Conservation (phyloP, 2,329 filamentous ascomycete genomes). For the Neonectria sp. region DNA sequence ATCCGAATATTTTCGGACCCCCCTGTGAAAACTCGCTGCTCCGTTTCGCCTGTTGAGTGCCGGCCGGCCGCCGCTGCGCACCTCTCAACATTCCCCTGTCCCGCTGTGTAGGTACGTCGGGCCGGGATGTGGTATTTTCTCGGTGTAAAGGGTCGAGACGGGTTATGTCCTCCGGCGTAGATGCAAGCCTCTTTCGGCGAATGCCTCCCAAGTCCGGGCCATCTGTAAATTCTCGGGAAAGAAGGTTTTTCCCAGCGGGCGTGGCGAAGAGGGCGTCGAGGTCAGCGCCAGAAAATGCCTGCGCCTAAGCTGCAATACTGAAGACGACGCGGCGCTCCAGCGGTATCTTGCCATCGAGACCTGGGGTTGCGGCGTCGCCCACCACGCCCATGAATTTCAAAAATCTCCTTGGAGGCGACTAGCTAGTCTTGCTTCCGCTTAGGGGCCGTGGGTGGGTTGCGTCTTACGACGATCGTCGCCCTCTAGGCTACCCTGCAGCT, state of each 20-base stretch:
- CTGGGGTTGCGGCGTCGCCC: background rate
- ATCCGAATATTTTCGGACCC: conserved; percentile 40
- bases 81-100: conserved; percentile 7
- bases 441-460: background rate
- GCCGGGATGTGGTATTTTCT: background rate
- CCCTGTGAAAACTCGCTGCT: background rate
- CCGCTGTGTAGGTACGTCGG: background rate
- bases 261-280: background rate
- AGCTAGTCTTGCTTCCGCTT: background rate
- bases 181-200: conserved; percentile 2
- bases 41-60: conserved; percentile 1
- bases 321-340: background rate
- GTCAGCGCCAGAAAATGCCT: conserved; percentile 1
- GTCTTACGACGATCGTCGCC: background rate
- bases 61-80: background rate
- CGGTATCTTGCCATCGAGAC: background rate
- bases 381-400: conserved; percentile 6
- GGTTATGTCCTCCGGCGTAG: conserved; percentile 3
- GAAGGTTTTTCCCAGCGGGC: conserved; percentile 8
- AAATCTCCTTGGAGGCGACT: background rate
- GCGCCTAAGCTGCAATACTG: background rate
- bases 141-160: conserved; percentile 6
- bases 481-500: background rate
- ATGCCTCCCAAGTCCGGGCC: background rate
- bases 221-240: conserved; percentile 2